These are phyloP conservation scores for Melocanna baccifera DNA, from an alignment of 176 grass and related monocot species.

Conservation along the genomic window DNA sequence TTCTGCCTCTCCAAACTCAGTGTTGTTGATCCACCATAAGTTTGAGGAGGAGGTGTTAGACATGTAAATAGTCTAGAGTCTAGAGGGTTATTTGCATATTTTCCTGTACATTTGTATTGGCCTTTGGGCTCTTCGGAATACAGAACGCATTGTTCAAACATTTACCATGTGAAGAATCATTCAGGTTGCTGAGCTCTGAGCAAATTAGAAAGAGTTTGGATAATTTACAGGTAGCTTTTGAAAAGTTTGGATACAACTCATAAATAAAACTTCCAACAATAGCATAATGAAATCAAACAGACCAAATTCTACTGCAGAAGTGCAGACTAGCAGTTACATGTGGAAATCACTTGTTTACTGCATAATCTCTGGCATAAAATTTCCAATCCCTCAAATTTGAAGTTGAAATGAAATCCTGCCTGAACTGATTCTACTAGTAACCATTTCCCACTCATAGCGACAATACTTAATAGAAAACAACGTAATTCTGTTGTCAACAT, in stretches of 20 bases:
- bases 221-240: not conserved
- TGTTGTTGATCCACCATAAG: too few species aligned
- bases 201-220: not conserved
- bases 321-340: not conserved
- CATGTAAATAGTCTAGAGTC: too few species aligned
- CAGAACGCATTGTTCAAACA: too few species aligned
- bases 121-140: too few species aligned
- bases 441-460: not conserved
- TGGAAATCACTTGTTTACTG: not conserved
- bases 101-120: too few species aligned
- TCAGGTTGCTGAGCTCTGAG: not conserved
- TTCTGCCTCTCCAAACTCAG: too few species aligned
- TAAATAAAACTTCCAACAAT: not conserved
- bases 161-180: not conserved
- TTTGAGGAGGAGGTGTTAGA: too few species aligned
- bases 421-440: not conserved
- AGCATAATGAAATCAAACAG: not conserved
- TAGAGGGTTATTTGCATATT: too few species aligned
- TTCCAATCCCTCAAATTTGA: not conserved
- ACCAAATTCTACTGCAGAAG: not conserved
- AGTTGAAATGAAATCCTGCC: not conserved
- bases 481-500: not conserved
- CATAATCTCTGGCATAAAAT: not conserved
- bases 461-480: constrained; percentile 11
- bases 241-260: not conserved